Evolutionary conservation across 78 protist genomes (phyloP).

Genomic region (Monocercomonoides exilis): DNA sequence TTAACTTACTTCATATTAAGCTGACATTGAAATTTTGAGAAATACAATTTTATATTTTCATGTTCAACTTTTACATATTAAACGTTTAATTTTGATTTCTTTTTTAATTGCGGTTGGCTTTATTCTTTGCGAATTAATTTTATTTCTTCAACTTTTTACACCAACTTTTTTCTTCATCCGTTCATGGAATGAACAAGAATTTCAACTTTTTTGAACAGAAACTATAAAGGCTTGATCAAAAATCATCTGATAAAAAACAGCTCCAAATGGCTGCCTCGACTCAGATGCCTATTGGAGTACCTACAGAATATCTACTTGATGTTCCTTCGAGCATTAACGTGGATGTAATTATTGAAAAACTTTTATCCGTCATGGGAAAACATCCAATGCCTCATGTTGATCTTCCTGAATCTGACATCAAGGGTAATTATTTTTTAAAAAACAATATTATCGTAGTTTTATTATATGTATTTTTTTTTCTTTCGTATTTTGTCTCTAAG

Average conservation of each 20-base stretch:
- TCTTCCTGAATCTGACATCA: neutral
- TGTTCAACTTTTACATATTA: neutral
- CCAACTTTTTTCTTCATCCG: neutral
- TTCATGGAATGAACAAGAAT: neutral
- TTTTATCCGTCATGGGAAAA: neutral
- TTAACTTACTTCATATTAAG: neutral
- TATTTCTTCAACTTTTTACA: too few species aligned
- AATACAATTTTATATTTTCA: neutral
- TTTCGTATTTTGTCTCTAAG: neutral
- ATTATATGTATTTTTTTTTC: neutral
- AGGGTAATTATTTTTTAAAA: neutral
- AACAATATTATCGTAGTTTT: neutral
- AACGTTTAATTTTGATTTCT: neutral
- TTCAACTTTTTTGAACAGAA: neutral
- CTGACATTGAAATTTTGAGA: neutral
- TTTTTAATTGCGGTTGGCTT: neutral
- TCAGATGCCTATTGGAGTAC: neutral
- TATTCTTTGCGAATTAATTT: neutral
- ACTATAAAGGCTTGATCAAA: neutral
- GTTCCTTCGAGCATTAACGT: neutral
- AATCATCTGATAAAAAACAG: neutral
- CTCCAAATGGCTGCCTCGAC: neutral
- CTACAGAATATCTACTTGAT: neutral
- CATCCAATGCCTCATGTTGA: neutral
- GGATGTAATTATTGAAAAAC: slow-evolving; percentile 2